phyloP scores from a whole-genome alignment of 805 yeast species.

The Ogataea methanolica region DNA sequence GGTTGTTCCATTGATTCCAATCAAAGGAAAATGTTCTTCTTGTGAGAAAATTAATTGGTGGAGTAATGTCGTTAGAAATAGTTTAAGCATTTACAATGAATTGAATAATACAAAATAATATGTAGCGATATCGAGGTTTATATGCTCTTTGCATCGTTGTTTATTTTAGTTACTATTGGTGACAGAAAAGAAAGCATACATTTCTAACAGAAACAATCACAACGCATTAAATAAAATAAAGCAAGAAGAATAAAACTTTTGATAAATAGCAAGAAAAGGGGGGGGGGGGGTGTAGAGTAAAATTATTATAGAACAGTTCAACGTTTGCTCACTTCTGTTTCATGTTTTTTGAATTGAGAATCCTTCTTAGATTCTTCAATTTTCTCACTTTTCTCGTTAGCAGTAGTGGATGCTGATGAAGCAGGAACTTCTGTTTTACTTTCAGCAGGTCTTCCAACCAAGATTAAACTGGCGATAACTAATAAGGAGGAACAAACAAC shows the following conservation, averaged over 20 bases:
- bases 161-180: too few species aligned
- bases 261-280: background rate
- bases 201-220: background rate
- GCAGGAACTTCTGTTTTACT: constrained; percentile 1
- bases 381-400: constrained; percentile 12
- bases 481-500: constrained; percentile 40
- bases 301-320: constrained; percentile 2
- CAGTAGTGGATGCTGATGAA: background rate
- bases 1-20: constrained; percentile 20
- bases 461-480: constrained; percentile 22
- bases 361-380: constrained; percentile 11
- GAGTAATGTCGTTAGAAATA: constrained; percentile 24
- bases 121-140: too few species aligned
- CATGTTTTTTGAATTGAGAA: constrained; percentile 22
- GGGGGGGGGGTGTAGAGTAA: background rate
- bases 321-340: constrained; percentile 28
- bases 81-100: constrained; percentile 10
- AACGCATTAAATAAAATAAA: too few species aligned
- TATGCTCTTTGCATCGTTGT: too few species aligned
- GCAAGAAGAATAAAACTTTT: too few species aligned
- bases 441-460: constrained; percentile 4
- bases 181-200: background rate
- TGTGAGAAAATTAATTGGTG: constrained; percentile 26
- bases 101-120: background rate
- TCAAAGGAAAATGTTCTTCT: constrained; percentile 21